Base-by-base conservation (phyloP, 495 filamentous ascomycete species). In the Geopyxis carbonaria region DNA sequence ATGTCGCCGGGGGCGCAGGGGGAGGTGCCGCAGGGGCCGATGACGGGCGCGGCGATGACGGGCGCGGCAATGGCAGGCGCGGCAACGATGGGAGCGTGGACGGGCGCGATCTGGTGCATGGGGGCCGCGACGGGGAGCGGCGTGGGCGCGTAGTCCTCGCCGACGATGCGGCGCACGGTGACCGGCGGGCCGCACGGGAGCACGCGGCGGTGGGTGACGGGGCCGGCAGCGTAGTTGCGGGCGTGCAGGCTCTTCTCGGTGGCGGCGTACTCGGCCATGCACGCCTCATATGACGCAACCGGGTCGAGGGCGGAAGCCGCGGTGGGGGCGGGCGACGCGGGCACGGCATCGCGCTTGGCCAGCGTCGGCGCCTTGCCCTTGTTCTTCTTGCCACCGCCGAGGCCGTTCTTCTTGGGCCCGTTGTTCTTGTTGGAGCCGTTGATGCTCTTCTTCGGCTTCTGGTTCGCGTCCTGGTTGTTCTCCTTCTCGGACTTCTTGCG, bases 131-230 rank as follows among this genome's bases (percentile, higher is more conserved):
- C 25, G 7, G 25, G 25, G 13, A 13, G 7, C 9, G 34, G 3
- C 11, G 11, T n/a, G 11, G 18, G 18, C 10, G 29, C 38, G 11
- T 11, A 11, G 27, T 30, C 5, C 11, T 30, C 27, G 22, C 38
- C 38, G 29, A 41, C 28, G n/a, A 32, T 18, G 5, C 29, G 11
- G 22, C 38, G 38, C 19, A 41, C 33, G 20, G 38, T 41, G 15
- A 33, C 29, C n/a, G 38, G 38, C 13, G 38, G 38, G 11, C 38
- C 38, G 20, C 38, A 31, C 11, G 38, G 28, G 13, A 41, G 38
- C 19, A 32, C 29, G 7, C 20, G 11, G 18, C 38, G 38, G 38
- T 41, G 31, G 8, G n/a, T n/a, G n/a, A n/a, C n/a, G n/a, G 38
- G 38, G 11, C 38, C 38, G 20, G 28, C 22, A 21, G 38, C 15